Conservation (phyloP, 2,329 filamentous ascomycete species). For the Hymenoscyphus scutula region DNA sequence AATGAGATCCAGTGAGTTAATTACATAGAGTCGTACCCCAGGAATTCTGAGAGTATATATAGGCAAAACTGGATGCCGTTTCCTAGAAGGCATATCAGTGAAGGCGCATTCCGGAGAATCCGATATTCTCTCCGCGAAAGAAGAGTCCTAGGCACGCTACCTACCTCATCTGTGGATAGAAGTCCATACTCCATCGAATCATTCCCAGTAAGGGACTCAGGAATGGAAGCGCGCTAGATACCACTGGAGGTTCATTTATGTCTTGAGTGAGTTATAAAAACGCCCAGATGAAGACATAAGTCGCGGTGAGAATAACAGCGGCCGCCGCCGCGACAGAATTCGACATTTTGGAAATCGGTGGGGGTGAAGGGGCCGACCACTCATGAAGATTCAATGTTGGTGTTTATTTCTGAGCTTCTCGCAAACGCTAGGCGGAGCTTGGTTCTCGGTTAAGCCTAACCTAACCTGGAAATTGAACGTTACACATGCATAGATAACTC, state of each 20-base stretch:
- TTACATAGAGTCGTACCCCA: constrained; percentile 1
- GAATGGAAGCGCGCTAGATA: constrained; percentile 9
- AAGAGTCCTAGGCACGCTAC: not conserved
- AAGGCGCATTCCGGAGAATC: not conserved
- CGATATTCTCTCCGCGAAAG: not conserved
- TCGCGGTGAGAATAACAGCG: not conserved
- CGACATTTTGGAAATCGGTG: constrained; percentile 2
- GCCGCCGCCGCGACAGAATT: not conserved
- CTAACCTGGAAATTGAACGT: not conserved
- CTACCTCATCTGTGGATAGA: constrained; percentile 3
- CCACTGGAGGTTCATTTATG: constrained; percentile 8
- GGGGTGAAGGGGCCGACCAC: not conserved
- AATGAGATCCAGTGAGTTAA: constrained; percentile 10
- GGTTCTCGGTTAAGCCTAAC: not conserved
- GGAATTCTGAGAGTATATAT: constrained; percentile 10
- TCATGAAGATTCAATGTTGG: not conserved
- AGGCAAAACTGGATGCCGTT: constrained; percentile 5
- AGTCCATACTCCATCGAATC: not conserved
- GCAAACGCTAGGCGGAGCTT: not conserved
- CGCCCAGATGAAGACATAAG: constrained; percentile 11
- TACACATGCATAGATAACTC: too few species aligned
- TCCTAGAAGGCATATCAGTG: not conserved
- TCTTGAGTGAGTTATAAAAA: constrained; percentile 11
- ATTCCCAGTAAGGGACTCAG: constrained; percentile 10
- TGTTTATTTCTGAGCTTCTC: not conserved